phyloP scores from a whole-genome alignment of 768 basidiomycete species.

The Boletus tylopilopsis region DNA sequence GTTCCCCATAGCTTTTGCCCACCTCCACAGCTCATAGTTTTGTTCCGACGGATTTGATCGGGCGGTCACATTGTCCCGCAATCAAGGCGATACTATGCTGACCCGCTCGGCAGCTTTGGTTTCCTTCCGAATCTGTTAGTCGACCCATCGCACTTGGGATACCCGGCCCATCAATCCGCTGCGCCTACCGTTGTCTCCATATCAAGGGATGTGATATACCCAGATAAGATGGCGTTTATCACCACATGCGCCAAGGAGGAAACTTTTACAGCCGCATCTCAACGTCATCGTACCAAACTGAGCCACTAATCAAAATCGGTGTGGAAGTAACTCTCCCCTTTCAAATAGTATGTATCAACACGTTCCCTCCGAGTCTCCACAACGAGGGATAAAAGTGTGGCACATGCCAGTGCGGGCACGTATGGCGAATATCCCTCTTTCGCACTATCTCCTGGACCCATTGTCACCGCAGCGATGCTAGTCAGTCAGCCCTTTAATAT shows the following conservation, averaged over 20 bases:
- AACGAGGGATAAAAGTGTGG: too few relatives aligned
- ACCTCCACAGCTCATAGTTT: too few relatives aligned
- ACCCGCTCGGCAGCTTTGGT: neutral
- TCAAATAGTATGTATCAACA: neutral
- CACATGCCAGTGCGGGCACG: slow-evolving; percentile 13
- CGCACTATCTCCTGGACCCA: slow-evolving; percentile 1
- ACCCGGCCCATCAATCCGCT: too few relatives aligned
- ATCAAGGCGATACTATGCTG: too few relatives aligned
- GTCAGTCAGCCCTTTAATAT: neutral
- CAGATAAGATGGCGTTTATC: neutral
- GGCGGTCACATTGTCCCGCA: too few relatives aligned
- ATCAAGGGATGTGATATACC: neutral
- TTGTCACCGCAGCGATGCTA: slow-evolving; percentile 7
- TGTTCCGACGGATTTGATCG: neutral
- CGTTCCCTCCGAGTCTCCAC: neutral
- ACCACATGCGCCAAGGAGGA: neutral
- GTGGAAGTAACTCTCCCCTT: neutral
- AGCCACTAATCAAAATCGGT: neutral
- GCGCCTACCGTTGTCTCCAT: neutral
- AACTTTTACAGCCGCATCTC: neutral
- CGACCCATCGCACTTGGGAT: neutral
- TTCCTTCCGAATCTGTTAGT: neutral
- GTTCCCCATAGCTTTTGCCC: too few relatives aligned
- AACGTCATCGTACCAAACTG: neutral
- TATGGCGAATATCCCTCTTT: slow-evolving; percentile 18